Conservation (phyloP, 768 basidiomycete genomes). For the Cyathus striatus region DNA sequence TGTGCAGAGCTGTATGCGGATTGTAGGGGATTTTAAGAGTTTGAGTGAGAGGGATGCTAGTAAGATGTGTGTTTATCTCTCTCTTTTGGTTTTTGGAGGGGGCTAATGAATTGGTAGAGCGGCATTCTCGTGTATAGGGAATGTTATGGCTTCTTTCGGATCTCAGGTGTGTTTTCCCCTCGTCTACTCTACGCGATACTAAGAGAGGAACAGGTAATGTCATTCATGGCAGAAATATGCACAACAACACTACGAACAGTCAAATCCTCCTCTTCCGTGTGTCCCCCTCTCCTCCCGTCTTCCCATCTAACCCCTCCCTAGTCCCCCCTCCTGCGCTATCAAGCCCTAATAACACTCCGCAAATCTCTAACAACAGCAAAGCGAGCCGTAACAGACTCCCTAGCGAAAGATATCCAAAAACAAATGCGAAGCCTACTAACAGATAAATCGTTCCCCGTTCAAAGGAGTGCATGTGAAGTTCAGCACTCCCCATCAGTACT, state of each 20-base stretch:
- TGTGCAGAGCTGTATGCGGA: no score
- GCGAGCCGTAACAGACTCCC: slow-evolving; percentile 76
- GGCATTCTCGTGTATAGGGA: slow-evolving; percentile 81
- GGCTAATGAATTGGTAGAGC: slow-evolving; percentile 42
- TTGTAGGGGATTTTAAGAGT: slow-evolving; percentile 67
- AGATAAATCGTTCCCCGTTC: slow-evolving; percentile 82
- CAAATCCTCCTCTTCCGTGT: slow-evolving; percentile 67
- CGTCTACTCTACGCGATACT: background rate
- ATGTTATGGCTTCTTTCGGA: slow-evolving; percentile 82
- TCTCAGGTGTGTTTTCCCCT: slow-evolving; percentile 54
- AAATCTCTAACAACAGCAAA: slow-evolving; percentile 80
- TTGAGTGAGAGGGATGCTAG: slow-evolving; percentile 54
- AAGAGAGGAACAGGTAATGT: slow-evolving; percentile 75
- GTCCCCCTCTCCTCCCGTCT: background rate
- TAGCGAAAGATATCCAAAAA: slow-evolving; percentile 78
- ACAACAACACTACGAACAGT: slow-evolving; percentile 60
- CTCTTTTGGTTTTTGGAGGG: slow-evolving; percentile 2
- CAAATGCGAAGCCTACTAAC: slow-evolving; percentile 67
- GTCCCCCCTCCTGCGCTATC: slow-evolving; percentile 78
- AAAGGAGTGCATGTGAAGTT: slow-evolving; percentile 78
- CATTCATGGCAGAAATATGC: slow-evolving; percentile 84
- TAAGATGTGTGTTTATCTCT: slow-evolving; percentile 50
- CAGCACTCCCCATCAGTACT: no score
- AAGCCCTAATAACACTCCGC: slow-evolving; percentile 72
- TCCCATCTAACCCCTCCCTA: slow-evolving; percentile 17